Base-by-base conservation (phyloP, 495 filamentous ascomycete genomes). In the Tuber indicum region DNA sequence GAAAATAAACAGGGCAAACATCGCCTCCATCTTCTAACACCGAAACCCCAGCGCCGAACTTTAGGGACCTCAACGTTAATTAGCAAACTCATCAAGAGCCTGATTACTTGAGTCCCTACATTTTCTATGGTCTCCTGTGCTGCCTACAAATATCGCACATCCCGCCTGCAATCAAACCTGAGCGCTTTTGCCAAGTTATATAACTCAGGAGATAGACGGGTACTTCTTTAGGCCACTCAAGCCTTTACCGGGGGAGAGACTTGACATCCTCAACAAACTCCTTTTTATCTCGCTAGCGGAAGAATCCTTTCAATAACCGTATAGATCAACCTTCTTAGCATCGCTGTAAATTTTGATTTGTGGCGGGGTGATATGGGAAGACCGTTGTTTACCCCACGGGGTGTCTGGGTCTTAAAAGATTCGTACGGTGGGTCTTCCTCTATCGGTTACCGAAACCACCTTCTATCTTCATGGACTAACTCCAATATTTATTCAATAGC, bases 391-490 rank as follows among this genome's bases (percentile, higher is more conserved):
- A 47, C 74, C 10, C 41, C 62, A 32, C 32, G 39, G 41, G 17
- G 45, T 26, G 21, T 32, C 26, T 80, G 78, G 78, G 74, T 62
- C 21, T 41, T 80, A 45, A 74, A 75, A 17, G 78, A 80, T 52
- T 80, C 77, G 6, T 80, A 80, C 47, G 72, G 78, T 80, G 42
- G 46, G 78, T 74, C 43, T 23, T 39, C 41, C 36, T 74, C 12
- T 66, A 41, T 52, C 58, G 39, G 47, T 45, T 44, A 46, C 36
- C n/a, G 44, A 26, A 66, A 66, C 58, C 26, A 8, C 2, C 26
- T 66, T 66, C n/a, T 36, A 66, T 2, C 58, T 12, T 36, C 58
- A 36, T 14, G 12, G 32, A 19, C 58, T 66, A 36, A 66, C 26
- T 32, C 17, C 26, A 36, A 36, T 66, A 14, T 36, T 14, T 3